phyloP scores from a whole-genome alignment of 2,329 filamentous ascomycete genomes.

The Bretziella fagacearum region DNA sequence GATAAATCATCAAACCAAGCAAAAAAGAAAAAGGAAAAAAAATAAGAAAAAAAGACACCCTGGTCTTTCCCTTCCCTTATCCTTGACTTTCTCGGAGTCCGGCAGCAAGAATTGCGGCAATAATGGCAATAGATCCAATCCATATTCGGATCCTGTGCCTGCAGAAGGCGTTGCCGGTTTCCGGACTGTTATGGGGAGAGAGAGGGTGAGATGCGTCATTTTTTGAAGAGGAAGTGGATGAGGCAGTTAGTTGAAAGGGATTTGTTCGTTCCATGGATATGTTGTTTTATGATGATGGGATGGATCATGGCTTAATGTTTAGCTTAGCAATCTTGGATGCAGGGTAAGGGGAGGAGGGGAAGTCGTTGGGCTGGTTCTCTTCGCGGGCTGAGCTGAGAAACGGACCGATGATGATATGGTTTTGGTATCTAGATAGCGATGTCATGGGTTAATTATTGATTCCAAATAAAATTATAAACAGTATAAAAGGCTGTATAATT shows the following conservation, averaged over 20 bases:
- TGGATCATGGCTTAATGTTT: too few species aligned
- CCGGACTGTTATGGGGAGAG: background rate
- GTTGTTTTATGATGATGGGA: background rate
- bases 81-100: background rate
- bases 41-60: background rate
- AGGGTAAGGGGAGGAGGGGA: background rate
- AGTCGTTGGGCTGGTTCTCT: too few species aligned
- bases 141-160: conserved; percentile 6
- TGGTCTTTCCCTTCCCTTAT: background rate
- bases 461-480: too few species aligned
- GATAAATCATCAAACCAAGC: background rate
- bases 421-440: too few species aligned
- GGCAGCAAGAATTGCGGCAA: background rate
- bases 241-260: background rate
- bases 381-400: too few species aligned
- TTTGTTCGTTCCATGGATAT: too few species aligned
- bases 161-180: conserved; percentile 10
- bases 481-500: too few species aligned
- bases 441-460: too few species aligned
- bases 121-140: background rate
- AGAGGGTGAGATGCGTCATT: conserved; percentile 7
- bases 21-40: background rate
- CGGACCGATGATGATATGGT: too few species aligned
- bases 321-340: too few species aligned
- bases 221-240: background rate